These are phyloP conservation scores for Diophrys appendiculata DNA, from an alignment of 73 alveolate species.

Conservation along the genomic window DNA sequence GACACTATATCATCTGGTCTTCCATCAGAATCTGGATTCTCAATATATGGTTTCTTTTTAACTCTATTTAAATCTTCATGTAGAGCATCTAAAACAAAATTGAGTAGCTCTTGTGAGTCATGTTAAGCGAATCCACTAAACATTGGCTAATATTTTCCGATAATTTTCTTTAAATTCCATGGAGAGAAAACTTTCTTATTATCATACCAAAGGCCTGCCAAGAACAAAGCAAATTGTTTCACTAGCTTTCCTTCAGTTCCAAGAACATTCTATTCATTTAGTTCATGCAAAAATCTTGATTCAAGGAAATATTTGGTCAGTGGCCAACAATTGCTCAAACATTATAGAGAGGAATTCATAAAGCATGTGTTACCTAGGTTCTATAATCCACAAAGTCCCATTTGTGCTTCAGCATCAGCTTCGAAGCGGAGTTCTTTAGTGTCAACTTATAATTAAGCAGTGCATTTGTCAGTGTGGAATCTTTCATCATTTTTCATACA, in stretches of 20 bases:
- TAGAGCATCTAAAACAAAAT: constrained; percentile 92
- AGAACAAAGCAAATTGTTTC: constrained; percentile 67
- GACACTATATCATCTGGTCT: constrained; percentile 87
- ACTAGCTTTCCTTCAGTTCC: constrained; percentile 94
- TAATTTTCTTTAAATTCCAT: constrained; percentile 70
- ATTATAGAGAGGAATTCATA: constrained; percentile 96
- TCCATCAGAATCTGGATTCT: constrained; percentile 57
- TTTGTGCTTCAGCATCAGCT: no score
- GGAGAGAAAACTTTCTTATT: constrained; percentile 70
- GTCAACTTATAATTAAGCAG: no score
- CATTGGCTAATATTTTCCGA: constrained; percentile 79
- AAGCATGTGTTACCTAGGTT: constrained; percentile 99
- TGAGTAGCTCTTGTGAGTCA: constrained; percentile 94
- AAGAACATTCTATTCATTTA: constrained; percentile 85
- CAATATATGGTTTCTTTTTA: constrained; percentile 86
- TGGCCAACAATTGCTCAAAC: constrained; percentile 83
- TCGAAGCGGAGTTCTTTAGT: no score
- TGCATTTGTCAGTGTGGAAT: constrained; percentile 67
- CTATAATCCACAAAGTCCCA: constrained; percentile 88
- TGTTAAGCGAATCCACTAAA: constrained; percentile 88
- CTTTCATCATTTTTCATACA: constrained; percentile 70
- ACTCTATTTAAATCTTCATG: constrained; percentile 97
- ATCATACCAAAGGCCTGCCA: constrained; percentile 87
- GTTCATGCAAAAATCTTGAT: constrained; percentile 66
- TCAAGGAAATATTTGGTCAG: constrained; percentile 83